Percentiles rank a stretch among this genome's conserved stretches.
Evolutionary conservation across 176 grass and related monocot genomes (phyloP).

Genomic region (Juncus inflexus): DNA sequence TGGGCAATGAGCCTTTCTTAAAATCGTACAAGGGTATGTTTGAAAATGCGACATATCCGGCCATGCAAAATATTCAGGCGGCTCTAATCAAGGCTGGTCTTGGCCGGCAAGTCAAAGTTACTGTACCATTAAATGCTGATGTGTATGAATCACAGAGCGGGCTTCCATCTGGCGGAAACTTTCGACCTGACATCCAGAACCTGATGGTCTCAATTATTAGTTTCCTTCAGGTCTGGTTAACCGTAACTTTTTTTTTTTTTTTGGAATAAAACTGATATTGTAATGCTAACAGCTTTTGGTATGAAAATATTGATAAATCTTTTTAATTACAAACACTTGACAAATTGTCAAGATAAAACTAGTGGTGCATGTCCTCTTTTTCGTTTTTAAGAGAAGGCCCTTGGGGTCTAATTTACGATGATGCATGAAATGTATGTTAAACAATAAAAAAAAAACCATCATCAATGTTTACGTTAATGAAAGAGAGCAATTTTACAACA

Average conservation of each 20-base stretch:
- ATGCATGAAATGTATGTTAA: no score
- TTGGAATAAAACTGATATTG: not conserved
- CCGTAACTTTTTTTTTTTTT: not conserved
- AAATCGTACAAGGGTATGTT: slow-evolving; percentile 83
- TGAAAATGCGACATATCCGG: slow-evolving; percentile 54
- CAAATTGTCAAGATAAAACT: no score
- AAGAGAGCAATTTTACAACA: no score
- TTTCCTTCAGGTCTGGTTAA: slow-evolving; percentile 70
- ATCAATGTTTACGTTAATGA: no score
- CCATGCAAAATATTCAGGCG: slow-evolving; percentile 76
- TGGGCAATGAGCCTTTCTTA: slow-evolving; percentile 94
- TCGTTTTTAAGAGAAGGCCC: no score
- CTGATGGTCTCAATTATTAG: slow-evolving; percentile 69
- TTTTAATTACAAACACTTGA: no score
- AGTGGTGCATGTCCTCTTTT: no score
- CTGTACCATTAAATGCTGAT: slow-evolving; percentile 91
- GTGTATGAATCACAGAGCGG: slow-evolving; percentile 60
- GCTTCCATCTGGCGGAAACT: slow-evolving; percentile 60
- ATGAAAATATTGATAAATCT: no score
- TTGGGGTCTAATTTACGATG: no score
- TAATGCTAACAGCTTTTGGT: no score
- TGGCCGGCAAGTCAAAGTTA: slow-evolving; percentile 49
- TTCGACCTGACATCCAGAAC: slow-evolving; percentile 57
- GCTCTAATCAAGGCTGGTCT: slow-evolving; percentile 89
- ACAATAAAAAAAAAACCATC: no score